Percentiles rank a stretch among this genome's conserved stretches.
phyloP scores from a whole-genome alignment of 306 rosid genomes.

The Styphnolobium japonicum region DNA sequence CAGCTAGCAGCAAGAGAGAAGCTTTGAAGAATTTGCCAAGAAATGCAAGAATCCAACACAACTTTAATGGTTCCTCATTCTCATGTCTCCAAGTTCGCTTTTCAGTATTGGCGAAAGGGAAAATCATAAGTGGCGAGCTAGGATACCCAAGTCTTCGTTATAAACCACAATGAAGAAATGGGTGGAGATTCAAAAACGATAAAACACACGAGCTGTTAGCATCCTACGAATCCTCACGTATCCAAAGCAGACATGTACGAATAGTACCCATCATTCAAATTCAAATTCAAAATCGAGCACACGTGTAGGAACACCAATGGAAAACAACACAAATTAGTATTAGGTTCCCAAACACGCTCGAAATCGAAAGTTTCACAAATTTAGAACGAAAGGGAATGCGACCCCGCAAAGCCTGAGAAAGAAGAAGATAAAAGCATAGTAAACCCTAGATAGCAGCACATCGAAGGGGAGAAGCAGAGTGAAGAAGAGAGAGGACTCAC shows the following conservation, averaged over 20 bases:
- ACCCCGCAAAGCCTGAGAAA: too few species aligned
- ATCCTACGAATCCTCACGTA: too few species aligned
- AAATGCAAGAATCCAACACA: background rate
- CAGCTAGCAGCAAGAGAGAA: background rate
- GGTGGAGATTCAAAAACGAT: background rate
- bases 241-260: too few species aligned
- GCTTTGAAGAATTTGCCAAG: background rate
- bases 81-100: background rate
- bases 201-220: background rate
- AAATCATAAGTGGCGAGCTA: background rate
- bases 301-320: too few species aligned
- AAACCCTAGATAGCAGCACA: background rate
- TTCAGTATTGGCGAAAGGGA: background rate
- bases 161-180: background rate
- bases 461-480: background rate
- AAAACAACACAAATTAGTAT: too few species aligned
- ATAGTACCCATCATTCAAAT: too few species aligned
- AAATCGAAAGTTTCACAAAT: too few species aligned
- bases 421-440: background rate
- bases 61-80: background rate
- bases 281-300: too few species aligned
- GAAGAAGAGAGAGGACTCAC: background rate
- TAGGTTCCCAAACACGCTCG: too few species aligned
- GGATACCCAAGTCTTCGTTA: background rate
- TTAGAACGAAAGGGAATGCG: too few species aligned